Percentiles rank a stretch among this genome's conserved stretches.
These are phyloP conservation scores for Aspergillus pseudotamarii DNA, from an alignment of 2,329 filamentous ascomycete genomes.

Conservation along the genomic window DNA sequence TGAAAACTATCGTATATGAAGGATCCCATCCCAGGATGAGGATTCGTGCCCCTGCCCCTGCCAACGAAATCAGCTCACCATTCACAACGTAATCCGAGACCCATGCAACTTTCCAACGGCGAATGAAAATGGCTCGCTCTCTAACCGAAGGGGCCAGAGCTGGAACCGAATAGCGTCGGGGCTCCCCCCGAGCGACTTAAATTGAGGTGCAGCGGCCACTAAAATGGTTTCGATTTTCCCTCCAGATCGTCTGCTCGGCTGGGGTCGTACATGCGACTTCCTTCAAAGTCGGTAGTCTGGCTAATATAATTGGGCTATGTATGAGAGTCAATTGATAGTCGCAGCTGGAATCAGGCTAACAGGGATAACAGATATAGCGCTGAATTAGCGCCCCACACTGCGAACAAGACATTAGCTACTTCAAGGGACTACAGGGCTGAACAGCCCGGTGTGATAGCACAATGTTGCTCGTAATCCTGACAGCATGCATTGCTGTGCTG, in stretches of 20 bases:
- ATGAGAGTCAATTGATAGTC: neutral
- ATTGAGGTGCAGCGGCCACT: neutral
- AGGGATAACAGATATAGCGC: neutral
- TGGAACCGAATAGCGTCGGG: neutral
- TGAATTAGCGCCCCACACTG: neutral
- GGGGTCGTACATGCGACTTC: no score
- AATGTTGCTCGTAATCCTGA: slow-evolving; percentile 21
- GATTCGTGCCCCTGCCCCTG: neutral
- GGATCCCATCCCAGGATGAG: neutral
- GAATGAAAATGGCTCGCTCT: neutral
- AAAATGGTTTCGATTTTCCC: neutral
- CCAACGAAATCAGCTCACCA: neutral
- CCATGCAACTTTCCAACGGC: neutral
- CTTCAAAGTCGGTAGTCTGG: neutral
- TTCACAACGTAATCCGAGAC: neutral
- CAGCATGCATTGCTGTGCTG: slow-evolving; percentile 17
- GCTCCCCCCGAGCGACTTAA: neutral
- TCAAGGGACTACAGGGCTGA: neutral
- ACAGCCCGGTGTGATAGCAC: neutral
- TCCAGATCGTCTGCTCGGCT: neutral
- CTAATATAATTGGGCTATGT: neutral
- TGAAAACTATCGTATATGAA: no score
- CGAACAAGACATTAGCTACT: neutral
- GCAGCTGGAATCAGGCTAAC: neutral
- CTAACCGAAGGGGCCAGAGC: neutral